Evolutionary conservation across 225 moss, liverwort and hornwort genomes (phyloP).

Genomic region (Neckera pumila): DNA sequence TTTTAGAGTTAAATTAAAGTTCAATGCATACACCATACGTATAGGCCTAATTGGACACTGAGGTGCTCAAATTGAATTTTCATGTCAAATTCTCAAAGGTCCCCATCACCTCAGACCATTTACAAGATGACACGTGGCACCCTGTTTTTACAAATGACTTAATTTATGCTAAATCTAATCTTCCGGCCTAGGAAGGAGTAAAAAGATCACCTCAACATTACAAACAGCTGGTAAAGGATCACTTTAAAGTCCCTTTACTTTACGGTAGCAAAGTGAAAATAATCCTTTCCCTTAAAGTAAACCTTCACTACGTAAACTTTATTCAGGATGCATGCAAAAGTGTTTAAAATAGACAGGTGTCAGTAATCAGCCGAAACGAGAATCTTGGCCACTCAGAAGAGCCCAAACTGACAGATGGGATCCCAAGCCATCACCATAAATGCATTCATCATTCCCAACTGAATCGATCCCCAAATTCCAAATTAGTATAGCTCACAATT

Average conservation of each 20-base stretch:
- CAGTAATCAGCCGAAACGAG: background rate
- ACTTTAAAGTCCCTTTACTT: background rate
- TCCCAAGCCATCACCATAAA: background rate
- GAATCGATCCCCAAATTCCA: background rate
- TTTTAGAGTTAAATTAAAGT: too few species aligned
- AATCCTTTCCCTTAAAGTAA: background rate
- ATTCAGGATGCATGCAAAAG: too few species aligned
- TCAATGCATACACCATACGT: too few species aligned
- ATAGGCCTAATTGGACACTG: too few species aligned
- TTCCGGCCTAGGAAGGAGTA: background rate
- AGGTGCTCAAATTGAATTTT: too few species aligned
- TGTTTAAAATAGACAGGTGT: background rate
- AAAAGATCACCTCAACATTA: background rate
- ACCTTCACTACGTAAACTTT: background rate
- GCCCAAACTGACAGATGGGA: background rate
- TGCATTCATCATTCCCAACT: background rate
- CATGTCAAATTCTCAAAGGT: rapidly evolving
- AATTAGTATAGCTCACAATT: background rate
- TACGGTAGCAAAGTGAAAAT: background rate
- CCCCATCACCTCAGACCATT: background rate
- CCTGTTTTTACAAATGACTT: background rate
- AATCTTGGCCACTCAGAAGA: background rate
- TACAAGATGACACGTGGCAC: background rate
- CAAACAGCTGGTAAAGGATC: background rate
- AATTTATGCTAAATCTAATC: background rate